phyloP scores from a whole-genome alignment of 192 early-diverging fungal species.

The Coemansia sp. region DNA sequence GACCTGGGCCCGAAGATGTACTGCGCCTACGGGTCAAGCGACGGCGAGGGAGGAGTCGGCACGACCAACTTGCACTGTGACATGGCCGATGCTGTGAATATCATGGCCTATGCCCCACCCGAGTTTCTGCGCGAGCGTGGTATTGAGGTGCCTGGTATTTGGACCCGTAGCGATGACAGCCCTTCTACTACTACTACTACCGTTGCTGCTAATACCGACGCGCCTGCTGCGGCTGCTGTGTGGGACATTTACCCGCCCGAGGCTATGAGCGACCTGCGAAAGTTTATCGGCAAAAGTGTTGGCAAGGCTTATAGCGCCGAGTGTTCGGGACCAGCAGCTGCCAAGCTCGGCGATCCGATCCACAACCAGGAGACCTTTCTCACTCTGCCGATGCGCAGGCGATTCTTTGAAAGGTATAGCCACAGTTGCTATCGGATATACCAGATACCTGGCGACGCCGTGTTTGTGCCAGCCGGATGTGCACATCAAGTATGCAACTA shows the following conservation, averaged over 20 bases:
- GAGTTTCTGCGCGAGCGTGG: constrained; percentile 14
- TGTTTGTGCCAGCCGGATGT: constrained; percentile 79
- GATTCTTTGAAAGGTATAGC: constrained; percentile 43
- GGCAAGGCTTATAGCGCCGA: background rate
- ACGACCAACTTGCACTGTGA: constrained; percentile 80
- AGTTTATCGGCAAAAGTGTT: constrained; percentile 30
- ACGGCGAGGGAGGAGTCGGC: constrained; percentile 55
- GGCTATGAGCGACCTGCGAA: constrained; percentile 37
- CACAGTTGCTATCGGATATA: constrained; percentile 58
- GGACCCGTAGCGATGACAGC: constrained; percentile 4
- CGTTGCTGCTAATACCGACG: too few species aligned
- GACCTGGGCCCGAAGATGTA: constrained; percentile 82
- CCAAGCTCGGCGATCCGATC: constrained; percentile 57
- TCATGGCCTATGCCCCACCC: constrained; percentile 64
- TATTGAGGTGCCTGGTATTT: constrained; percentile 20
- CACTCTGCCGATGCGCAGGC: constrained; percentile 38
- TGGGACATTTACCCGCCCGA: constrained; percentile 68
- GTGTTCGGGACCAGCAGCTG: background rate
- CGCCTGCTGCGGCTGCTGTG: constrained; percentile 52
- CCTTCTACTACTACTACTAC: background rate
- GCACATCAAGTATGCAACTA: constrained; percentile 80
- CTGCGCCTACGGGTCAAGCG: constrained; percentile 68
- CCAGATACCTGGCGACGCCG: constrained; percentile 73
- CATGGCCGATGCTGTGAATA: constrained; percentile 79
- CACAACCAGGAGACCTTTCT: constrained; percentile 73